Percentiles rank a stretch among this genome's conserved stretches.
These are phyloP conservation scores for Flaveria ramosissima DNA, from an alignment of 129 eudicot species.

Conservation along the genomic window DNA sequence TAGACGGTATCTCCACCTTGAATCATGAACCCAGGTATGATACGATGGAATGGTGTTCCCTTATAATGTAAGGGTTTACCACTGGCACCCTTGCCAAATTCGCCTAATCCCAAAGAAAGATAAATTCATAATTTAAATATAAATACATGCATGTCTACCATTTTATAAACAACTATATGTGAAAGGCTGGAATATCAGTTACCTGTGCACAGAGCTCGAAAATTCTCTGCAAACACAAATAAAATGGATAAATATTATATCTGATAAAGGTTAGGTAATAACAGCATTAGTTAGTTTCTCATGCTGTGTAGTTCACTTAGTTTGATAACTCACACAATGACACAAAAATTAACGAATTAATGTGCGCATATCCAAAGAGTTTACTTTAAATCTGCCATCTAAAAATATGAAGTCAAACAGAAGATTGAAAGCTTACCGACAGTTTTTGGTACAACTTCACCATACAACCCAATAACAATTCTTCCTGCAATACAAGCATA, in stretches of 20 bases:
- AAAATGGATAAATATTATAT: background rate
- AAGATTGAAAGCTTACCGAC: conserved; percentile 52
- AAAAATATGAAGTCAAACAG: conserved; percentile 14
- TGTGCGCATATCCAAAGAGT: background rate
- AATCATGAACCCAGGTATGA: conserved; percentile 96
- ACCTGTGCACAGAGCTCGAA: conserved; percentile 97
- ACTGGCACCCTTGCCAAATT: conserved; percentile 67
- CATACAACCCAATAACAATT: conserved; percentile 82
- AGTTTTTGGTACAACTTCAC: conserved; percentile 86
- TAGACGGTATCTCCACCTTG: conserved; percentile 87
- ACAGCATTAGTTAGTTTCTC: conserved; percentile 18
- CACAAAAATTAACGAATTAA: background rate
- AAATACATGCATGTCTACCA: background rate
- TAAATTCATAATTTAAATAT: background rate
- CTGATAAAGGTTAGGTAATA: background rate
- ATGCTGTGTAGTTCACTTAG: background rate
- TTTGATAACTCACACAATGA: background rate
- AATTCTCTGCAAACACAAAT: conserved; percentile 65
- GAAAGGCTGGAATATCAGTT: conserved; percentile 28
- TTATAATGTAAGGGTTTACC: conserved; percentile 79
- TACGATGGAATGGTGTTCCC: conserved; percentile 85
- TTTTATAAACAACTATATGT: conserved; percentile 1
- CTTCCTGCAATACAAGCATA: conserved; percentile 60
- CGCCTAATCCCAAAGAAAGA: conserved; percentile 54
- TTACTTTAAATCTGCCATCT: background rate